phyloP scores from a whole-genome alignment of 192 early-diverging fungal species.

The Thamnidium elegans region DNA sequence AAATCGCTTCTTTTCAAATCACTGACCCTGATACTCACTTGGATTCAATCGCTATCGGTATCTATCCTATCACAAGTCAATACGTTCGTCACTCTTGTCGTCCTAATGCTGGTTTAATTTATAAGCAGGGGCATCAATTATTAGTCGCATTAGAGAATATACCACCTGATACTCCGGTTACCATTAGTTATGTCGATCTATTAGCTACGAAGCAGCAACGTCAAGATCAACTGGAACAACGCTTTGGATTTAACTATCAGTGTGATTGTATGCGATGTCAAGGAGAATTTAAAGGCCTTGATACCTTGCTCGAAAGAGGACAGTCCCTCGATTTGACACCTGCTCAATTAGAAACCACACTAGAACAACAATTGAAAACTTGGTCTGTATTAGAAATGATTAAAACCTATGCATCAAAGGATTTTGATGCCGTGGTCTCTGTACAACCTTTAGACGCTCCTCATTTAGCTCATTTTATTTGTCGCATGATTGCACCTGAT shows the following conservation, averaged over 20 bases:
- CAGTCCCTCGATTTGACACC: not conserved
- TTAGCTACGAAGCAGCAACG: constrained; percentile 27
- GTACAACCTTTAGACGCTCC: constrained; percentile 6
- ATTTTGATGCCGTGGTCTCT: not conserved
- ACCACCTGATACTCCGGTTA: constrained; percentile 51
- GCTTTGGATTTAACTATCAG: constrained; percentile 18
- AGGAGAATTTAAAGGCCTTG: not conserved
- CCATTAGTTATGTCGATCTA: constrained; percentile 58
- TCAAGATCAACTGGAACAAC: not conserved
- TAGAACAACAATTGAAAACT: constrained; percentile 5
- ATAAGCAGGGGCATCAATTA: constrained; percentile 45
- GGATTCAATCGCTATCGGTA: not conserved
- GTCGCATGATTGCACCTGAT: constrained; percentile 14
- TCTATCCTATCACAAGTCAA: constrained; percentile 54
- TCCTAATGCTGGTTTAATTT: constrained; percentile 62
- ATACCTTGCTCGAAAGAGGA: not conserved
- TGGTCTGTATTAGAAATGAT: constrained; percentile 4
- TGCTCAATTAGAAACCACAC: not conserved
- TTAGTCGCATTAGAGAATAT: constrained; percentile 54
- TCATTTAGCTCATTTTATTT: constrained; percentile 19
- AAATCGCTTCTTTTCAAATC: constrained; percentile 10
- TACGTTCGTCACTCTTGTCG: constrained; percentile 63
- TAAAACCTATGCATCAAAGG: constrained; percentile 12
- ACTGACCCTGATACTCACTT: constrained; percentile 19
- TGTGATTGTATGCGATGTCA: constrained; percentile 18